These are phyloP conservation scores for Hortaea sp. DNA, from an alignment of 2,329 filamentous ascomycete species.

Conservation along the genomic window DNA sequence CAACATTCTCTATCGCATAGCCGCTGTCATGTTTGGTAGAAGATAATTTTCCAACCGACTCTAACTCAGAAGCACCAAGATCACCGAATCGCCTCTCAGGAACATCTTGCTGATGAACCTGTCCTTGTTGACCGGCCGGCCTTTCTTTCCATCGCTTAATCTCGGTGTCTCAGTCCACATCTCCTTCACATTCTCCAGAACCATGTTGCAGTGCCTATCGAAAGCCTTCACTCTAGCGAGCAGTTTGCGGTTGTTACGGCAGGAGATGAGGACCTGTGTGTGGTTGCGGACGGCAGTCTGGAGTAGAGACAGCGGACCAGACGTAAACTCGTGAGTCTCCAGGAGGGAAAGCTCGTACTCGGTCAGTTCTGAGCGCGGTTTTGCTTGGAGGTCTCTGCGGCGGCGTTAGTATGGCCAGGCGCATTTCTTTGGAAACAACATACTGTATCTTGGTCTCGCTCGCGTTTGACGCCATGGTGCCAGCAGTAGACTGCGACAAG, in stretches of 20 bases:
- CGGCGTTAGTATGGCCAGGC: conserved; percentile 15
- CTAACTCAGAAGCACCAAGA: conserved; percentile 59
- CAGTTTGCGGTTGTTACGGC: conserved; percentile 96
- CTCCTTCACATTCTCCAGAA: conserved; percentile 93
- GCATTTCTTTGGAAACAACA: conserved; percentile 6
- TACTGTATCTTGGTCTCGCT: conserved; percentile 36
- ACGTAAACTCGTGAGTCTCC: conserved; percentile 70
- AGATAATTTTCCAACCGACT: too few species aligned
- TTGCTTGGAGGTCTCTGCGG: conserved; percentile 74
- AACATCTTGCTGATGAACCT: conserved; percentile 98
- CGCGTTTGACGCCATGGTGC: conserved; percentile 17
- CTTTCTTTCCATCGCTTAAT: conserved; percentile 76
- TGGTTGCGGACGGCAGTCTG: conserved; percentile 93
- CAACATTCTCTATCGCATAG: too few species aligned
- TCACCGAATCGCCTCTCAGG: conserved; percentile 76
- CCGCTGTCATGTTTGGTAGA: too few species aligned
- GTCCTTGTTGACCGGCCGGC: conserved; percentile 90
- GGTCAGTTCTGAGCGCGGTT: conserved; percentile 82
- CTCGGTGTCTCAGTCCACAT: conserved; percentile 98
- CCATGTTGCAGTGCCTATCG: conserved; percentile 98
- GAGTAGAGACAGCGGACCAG: conserved; percentile 80
- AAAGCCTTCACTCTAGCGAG: conserved; percentile 97
- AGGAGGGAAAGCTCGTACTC: conserved; percentile 83
- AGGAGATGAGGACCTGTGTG: conserved; percentile 91
- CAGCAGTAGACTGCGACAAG: too few species aligned